These are phyloP conservation scores for Boletus bicolor DNA, from an alignment of 768 basidiomycete species.

Conservation along the genomic window DNA sequence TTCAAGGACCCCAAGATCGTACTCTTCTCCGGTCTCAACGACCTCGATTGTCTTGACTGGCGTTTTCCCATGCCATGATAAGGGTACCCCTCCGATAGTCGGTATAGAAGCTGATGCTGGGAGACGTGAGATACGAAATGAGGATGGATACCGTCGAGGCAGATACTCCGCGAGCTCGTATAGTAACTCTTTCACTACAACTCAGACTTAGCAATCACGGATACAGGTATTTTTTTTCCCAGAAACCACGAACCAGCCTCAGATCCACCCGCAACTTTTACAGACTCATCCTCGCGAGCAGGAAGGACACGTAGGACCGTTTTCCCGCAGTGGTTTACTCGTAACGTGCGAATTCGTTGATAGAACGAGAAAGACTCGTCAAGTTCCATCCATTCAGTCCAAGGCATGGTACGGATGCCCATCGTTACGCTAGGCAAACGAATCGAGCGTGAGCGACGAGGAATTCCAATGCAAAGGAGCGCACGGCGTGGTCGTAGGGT, in stretches of 20 bases:
- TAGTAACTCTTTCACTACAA: slow-evolving; percentile 59
- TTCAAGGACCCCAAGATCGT: slow-evolving; percentile 44
- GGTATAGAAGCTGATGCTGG: slow-evolving; percentile 11
- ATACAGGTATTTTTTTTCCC: background rate
- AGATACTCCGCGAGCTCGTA: slow-evolving; percentile 72
- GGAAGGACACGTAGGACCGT: slow-evolving; percentile 49
- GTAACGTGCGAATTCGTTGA: slow-evolving; percentile 54
- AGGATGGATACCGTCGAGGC: slow-evolving; percentile 57
- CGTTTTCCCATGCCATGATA: slow-evolving; percentile 42
- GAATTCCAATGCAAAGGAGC: background rate
- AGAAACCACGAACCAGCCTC: slow-evolving; percentile 27
- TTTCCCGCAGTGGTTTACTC: slow-evolving; percentile 50
- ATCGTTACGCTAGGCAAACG: slow-evolving; percentile 54
- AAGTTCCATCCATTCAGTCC: slow-evolving; percentile 75
- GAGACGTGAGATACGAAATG: slow-evolving; percentile 52
- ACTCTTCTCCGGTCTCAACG: slow-evolving; percentile 47
- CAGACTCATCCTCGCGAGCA: slow-evolving; percentile 40
- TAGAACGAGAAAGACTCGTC: slow-evolving; percentile 57
- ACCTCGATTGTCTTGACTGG: slow-evolving; percentile 56
- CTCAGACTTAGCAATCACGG: background rate
- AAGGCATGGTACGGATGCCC: slow-evolving; percentile 69
- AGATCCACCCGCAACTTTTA: slow-evolving; percentile 30
- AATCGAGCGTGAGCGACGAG: background rate
- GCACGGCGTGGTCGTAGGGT: background rate
- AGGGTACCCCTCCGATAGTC: slow-evolving; percentile 22